These are phyloP conservation scores for Gossypium gossypioides DNA, from an alignment of 441 rosid genomes.

Conservation along the genomic window DNA sequence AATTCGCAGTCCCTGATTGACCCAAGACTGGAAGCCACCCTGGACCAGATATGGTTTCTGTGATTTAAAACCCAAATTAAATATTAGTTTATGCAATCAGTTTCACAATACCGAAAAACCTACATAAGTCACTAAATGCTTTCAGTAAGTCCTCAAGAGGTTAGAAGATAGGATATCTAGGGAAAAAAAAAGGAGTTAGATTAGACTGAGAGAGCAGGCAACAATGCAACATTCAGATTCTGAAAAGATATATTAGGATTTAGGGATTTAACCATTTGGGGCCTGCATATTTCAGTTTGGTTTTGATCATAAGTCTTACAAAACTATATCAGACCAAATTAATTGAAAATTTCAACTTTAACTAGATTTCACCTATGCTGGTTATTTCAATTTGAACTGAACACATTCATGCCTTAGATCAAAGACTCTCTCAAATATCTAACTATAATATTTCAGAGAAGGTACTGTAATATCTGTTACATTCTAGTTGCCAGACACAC, in stretches of 20 bases:
- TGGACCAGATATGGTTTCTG: constrained; percentile 71
- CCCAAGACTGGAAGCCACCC: constrained; percentile 91
- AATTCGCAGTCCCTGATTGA: constrained; percentile 56
- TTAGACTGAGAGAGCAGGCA: not conserved
- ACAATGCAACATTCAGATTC: not conserved
- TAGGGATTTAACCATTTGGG: not conserved
- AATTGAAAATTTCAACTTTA: not conserved
- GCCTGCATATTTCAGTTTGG: not conserved
- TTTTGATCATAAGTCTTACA: not conserved
- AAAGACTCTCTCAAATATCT: not conserved
- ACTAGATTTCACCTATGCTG: not conserved
- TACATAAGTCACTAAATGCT: not conserved
- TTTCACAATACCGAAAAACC: not conserved
- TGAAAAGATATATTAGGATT: not conserved
- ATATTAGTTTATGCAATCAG: constrained; percentile 11
- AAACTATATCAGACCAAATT: not conserved
- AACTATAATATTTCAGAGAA: not conserved
- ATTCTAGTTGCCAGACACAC: not conserved
- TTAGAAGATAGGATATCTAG: not conserved
- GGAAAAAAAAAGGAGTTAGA: not conserved
- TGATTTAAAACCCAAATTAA: constrained; percentile 19
- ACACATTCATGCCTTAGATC: not conserved
- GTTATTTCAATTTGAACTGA: not conserved
- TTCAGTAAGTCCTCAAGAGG: not conserved
- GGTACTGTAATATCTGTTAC: not conserved